Conservation (phyloP, 495 filamentous ascomycete genomes). For the Talaromyces liani region DNA sequence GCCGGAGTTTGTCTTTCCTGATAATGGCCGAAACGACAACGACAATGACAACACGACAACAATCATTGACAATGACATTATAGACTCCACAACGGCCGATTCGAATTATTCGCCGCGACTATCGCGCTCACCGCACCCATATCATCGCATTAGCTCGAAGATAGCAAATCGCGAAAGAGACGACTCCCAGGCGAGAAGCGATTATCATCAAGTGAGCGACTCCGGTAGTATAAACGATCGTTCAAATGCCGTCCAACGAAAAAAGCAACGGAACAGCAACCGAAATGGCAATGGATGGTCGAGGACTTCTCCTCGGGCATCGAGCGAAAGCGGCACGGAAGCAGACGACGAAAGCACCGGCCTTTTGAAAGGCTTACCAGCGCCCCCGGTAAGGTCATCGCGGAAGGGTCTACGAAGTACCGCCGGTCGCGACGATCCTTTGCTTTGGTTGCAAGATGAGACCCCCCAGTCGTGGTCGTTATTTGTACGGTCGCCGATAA, state of each 20-base stretch:
- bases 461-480: constrained; percentile 29
- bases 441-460: constrained; percentile 26
- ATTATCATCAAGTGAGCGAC: constrained; percentile 15
- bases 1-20: constrained; percentile 12
- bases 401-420: constrained; percentile 64
- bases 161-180: constrained; percentile 12
- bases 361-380: constrained; percentile 72
- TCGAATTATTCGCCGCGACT: constrained; percentile 20
- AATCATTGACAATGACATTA: background rate
- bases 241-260: constrained; percentile 5
- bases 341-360: constrained; percentile 74
- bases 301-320: constrained; percentile 39
- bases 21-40: background rate
- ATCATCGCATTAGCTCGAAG: constrained; percentile 45
- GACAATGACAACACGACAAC: background rate
- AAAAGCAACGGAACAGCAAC: background rate
- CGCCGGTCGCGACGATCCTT: constrained; percentile 31
- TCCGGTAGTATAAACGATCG: constrained; percentile 12
- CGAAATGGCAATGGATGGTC: constrained; percentile 10
- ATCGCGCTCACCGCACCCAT: constrained; percentile 73
- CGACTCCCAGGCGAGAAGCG: constrained; percentile 16
- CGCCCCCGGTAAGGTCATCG: constrained; percentile 53
- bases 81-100: background rate
- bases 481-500: constrained; percentile 24
- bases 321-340: constrained; percentile 85